Evolutionary conservation across 176 grass and related monocot genomes (phyloP).

Genomic region (Musa beccarii): DNA sequence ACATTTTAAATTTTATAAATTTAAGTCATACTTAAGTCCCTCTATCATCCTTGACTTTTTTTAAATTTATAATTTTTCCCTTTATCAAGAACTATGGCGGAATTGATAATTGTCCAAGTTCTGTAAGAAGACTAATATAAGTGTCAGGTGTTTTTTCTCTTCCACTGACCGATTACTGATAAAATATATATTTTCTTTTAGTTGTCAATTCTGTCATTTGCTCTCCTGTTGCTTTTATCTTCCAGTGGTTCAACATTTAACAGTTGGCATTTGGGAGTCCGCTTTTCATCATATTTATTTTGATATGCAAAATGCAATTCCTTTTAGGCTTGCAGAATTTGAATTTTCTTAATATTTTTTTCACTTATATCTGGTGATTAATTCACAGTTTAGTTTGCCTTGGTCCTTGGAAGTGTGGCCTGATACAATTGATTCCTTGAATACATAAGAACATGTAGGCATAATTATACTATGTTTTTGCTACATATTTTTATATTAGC

Average conservation of each 20-base stretch:
- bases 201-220: neutral
- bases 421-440: neutral
- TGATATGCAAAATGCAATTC: neutral
- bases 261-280: neutral
- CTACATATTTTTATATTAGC: no score
- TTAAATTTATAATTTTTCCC: neutral
- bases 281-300: neutral
- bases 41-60: neutral
- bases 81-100: neutral
- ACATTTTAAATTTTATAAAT: no score
- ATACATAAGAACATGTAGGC: neutral
- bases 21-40: no score
- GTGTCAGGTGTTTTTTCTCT: neutral
- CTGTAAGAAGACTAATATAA: neutral
- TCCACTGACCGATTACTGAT: neutral
- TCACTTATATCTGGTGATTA: neutral
- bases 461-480: no score
- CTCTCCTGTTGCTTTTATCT: no score
- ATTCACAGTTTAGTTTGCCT: neutral
- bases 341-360: neutral
- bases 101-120: no score
- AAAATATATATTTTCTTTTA: neutral
- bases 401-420: neutral
- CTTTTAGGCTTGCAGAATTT: no score
- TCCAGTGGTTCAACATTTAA: no score